Evolutionary conservation across 495 filamentous ascomycete genomes (phyloP), one percentile per base, ranked within the genome.

Genomic region (Recurvomyces mirabilis): DNA sequence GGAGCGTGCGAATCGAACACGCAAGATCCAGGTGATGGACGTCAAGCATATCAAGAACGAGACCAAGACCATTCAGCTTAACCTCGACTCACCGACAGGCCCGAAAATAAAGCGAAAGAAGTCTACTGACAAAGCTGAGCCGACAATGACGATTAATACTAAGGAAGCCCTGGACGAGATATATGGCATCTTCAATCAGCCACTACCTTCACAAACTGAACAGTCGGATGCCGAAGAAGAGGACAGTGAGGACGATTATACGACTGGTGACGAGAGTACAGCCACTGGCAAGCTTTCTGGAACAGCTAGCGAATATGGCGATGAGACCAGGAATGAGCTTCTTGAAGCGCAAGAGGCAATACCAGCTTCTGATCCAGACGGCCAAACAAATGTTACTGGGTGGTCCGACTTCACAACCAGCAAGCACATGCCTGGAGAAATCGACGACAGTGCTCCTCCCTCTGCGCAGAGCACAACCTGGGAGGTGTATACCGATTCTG

Each of bases 81-180:
- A 94, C 47, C 69, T 95, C 31, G 82, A 84, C 50, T 95, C 87
- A 10, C 87, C 87, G 1, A 81, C 82, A 0, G 74, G 75, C 12
- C 71, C 37, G n/a, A 40, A 40, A 21, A 22, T 86, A 21, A 79
- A 72, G 32, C 70, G 75, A 36, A 88, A 84, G 65, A 84, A 81
- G 59, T 72, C 74, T 11, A 62, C 73, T 1, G 53, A 52, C 5
- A 9, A 41, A n/a, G 12, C 53, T 11, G 87, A 94, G 57, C 84
- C 87, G 20, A 98, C 91, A 1, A 95, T 98, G 88, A 98, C 91
- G 1, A 74, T 98, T 50, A 84, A 95, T 57, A 98, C 91, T 14
- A 84, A 78, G 39, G 89, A 88, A 41, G 91, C 91, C 1, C 94
- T 87, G 37, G 88, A 96, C 56, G 93, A 96, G 50, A 95, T 98